Percentiles rank a stretch among this genome's conserved stretches.
These are phyloP conservation scores for Pleurotus pulmonarius DNA, from an alignment of 768 basidiomycete species.

Conservation along the genomic window DNA sequence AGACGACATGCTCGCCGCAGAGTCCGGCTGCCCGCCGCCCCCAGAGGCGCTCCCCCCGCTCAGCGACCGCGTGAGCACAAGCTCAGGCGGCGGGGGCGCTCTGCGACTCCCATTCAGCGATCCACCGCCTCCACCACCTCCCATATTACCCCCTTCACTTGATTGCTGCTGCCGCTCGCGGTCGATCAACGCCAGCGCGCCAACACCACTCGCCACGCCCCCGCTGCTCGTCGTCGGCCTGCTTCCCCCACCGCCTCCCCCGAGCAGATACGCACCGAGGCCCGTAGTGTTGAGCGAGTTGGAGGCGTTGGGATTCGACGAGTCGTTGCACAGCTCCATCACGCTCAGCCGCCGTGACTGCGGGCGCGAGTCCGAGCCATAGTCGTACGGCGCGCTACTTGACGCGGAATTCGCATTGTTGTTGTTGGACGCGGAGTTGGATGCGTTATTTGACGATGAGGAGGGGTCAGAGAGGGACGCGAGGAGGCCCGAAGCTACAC, in stretches of 20 bases:
- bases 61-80: background rate
- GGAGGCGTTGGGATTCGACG: too few species aligned
- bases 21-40: too few species aligned
- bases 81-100: background rate
- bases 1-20: too few species aligned
- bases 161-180: background rate
- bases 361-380: constrained; percentile 72
- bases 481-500: background rate
- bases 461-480: background rate
- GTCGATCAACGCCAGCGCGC: background rate
- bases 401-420: too few species aligned
- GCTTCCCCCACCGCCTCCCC: background rate
- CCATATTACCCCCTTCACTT: background rate
- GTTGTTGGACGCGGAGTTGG: constrained; percentile 25
- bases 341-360: constrained; percentile 78
- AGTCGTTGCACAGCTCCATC: constrained; percentile 87
- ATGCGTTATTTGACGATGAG: constrained; percentile 12
- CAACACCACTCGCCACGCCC: background rate
- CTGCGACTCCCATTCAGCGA: background rate
- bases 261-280: background rate
- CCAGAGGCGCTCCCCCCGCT: background rate
- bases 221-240: background rate
- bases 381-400: constrained; percentile 40
- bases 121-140: constrained; percentile 26
- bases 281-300: constrained; percentile 11